Evolutionary conservation across 78 protist genomes (phyloP), one percentile per base, ranked within the genome.

Genomic region (Cavenderia fasciculata): DNA sequence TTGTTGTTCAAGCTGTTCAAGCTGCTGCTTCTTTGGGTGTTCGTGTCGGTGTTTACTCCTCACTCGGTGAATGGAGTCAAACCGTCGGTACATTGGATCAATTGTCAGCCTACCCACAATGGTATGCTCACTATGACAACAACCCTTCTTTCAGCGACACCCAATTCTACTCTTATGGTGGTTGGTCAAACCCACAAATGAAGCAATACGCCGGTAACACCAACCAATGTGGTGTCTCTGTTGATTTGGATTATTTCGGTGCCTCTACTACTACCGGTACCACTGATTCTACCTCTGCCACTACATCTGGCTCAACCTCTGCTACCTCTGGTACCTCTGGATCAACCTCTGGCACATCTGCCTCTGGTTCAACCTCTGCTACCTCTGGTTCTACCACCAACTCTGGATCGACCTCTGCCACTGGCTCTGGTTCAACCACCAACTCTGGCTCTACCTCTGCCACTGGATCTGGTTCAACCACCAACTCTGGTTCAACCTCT

Each of bases 91-190:
- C 25, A 10, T 68, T 69, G 46, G n/a, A 18, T 14, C 10, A n/a
- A n/a, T 43, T 82, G 27, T 59, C 69, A 21, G 21, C 25, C 1
- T 44, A 25, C 12, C 85, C 85, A 59, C 65, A 51, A 56, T 68
- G 70, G 90, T 82, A 68, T 33, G 90, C 90, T 56, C 90, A 82
- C 16, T 82, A 82, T 56, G 90, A 82, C 44, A 27, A 41, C 29
- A 25, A 33, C n/a, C 70, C 90, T 56, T 36, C 69, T 4, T 82
- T 68, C 49, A 40, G 63, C 2, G 90, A 68, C 6, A 11, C 41
- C 2, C 0, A 6, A 5, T 65, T 19, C 51, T 82, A 82, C 27
- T 31, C 25, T 31, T 82, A 66, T 44, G 90, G 90, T 31, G 77
- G 78, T 57, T 82, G 90, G 90, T 56, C 41, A 3, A 12, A 10